These are phyloP conservation scores for Neckera pumila DNA, from an alignment of 225 moss, liverwort and hornwort species.

Conservation along the genomic window DNA sequence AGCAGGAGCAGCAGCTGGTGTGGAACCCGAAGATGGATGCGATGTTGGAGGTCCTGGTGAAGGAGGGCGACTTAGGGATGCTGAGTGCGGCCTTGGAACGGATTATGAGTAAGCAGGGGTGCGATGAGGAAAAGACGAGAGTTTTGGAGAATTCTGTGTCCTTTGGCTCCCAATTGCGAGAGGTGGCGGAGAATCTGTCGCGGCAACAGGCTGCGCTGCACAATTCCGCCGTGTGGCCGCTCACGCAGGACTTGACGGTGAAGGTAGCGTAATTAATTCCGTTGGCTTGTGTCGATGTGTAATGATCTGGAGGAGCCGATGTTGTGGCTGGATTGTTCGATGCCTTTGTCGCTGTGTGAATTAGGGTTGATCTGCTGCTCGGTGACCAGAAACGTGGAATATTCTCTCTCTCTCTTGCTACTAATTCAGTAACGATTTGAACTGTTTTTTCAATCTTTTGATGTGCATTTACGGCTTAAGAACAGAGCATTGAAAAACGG, in stretches of 20 bases:
- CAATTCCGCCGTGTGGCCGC: constrained; percentile 35
- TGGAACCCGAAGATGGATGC: constrained; percentile 33
- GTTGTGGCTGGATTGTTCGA: background rate
- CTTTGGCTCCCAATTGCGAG: constrained; percentile 26
- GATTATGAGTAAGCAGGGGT: constrained; percentile 18
- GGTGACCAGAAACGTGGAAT: background rate
- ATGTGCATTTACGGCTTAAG: background rate
- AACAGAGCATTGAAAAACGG: background rate
- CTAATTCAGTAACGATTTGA: background rate
- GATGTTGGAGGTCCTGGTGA: constrained; percentile 36
- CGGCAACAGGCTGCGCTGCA: constrained; percentile 26
- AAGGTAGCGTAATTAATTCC: constrained; percentile 12
- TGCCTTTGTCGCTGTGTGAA: background rate
- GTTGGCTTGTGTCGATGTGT: background rate
- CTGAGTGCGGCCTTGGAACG: constrained; percentile 32
- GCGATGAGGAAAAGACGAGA: constrained; percentile 1
- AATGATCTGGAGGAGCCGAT: background rate
- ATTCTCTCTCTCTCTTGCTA: background rate
- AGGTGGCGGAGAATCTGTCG: constrained; percentile 20
- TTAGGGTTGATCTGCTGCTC: constrained; percentile 16
- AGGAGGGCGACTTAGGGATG: constrained; percentile 17
- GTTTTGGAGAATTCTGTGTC: constrained; percentile 28
- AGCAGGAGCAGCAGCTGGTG: background rate
- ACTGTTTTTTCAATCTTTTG: no score
- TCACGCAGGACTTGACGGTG: constrained; percentile 45